Evolutionary conservation across 208 protist genomes (phyloP).

Genomic region (Wallacemonas sp.): DNA sequence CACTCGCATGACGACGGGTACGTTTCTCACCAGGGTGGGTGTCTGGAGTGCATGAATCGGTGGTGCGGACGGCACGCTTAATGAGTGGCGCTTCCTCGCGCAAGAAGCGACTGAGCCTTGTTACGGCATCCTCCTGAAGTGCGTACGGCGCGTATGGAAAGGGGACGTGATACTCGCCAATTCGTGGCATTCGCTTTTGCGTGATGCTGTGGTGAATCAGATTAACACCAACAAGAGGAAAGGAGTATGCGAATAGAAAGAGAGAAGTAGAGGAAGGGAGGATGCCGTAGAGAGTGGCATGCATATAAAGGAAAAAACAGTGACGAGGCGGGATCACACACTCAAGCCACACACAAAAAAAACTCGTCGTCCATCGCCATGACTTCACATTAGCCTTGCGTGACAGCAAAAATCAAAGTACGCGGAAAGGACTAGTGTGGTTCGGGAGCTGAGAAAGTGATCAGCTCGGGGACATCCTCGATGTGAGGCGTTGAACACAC

Average conservation of each 20-base stretch:
- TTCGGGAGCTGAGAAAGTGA: too few species aligned
- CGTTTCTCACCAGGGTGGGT: background rate
- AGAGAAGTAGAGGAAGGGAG: conserved; percentile 3
- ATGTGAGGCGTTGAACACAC: too few species aligned
- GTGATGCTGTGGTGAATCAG: background rate
- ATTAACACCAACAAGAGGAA: conserved; percentile 1
- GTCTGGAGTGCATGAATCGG: too few species aligned
- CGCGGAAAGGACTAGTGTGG: too few species aligned
- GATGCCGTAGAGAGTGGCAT: background rate
- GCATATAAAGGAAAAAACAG: too few species aligned
- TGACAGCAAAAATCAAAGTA: too few species aligned
- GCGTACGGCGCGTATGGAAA: conserved; percentile 85
- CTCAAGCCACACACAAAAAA: too few species aligned
- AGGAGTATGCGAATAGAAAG: background rate
- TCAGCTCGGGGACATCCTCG: too few species aligned
- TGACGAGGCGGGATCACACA: too few species aligned
- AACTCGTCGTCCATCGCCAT: too few species aligned
- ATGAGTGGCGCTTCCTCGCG: background rate
- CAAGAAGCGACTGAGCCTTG: conserved; percentile 46
- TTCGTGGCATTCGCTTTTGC: conserved; percentile 22
- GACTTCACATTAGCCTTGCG: too few species aligned
- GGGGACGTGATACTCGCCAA: conserved; percentile 60
- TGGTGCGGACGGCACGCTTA: too few species aligned
- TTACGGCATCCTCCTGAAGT: conserved; percentile 76
- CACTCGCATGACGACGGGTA: background rate